These are phyloP conservation scores for Violaceomyces palustris DNA, from an alignment of 1,284 basidiomycete species.

Conservation along the genomic window DNA sequence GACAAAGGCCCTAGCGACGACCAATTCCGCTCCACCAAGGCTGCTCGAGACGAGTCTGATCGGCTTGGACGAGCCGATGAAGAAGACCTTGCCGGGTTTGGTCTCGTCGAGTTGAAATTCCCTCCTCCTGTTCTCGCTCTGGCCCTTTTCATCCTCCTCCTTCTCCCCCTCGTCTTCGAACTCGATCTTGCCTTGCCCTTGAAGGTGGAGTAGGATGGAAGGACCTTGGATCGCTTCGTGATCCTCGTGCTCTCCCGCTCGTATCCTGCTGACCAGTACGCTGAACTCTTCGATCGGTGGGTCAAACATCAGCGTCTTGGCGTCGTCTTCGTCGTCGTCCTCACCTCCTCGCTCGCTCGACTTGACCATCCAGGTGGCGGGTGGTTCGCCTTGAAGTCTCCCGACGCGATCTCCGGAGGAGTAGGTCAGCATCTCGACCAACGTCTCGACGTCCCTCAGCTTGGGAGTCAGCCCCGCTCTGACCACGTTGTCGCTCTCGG, in stretches of 20 bases:
- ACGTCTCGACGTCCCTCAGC: conserved; percentile 82
- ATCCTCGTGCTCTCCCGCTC: conserved; percentile 57
- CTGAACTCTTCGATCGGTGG: conserved; percentile 93
- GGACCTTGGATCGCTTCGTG: conserved; percentile 72
- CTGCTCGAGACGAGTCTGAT: conserved; percentile 60
- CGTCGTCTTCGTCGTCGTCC: too few species aligned
- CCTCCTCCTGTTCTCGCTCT: conserved; percentile 60
- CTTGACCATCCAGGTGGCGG: conserved; percentile 54
- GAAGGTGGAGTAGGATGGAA: conserved; percentile 72
- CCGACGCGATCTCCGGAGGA: conserved; percentile 56
- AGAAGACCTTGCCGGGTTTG: conserved; percentile 65
- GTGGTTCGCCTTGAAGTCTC: conserved; percentile 64
- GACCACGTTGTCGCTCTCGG: conserved; percentile 79
- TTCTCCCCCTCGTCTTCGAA: background rate
- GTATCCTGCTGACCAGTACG: conserved; percentile 66
- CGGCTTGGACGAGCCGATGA: conserved; percentile 70
- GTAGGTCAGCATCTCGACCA: conserved; percentile 85
- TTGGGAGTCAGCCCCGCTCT: conserved; percentile 97
- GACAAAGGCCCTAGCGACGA: too few species aligned
- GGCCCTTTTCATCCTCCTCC: background rate
- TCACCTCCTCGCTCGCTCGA: background rate
- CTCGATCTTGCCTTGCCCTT: conserved; percentile 61
- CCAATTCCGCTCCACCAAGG: too few species aligned
- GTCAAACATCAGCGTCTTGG: conserved; percentile 68
- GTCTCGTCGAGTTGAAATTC: conserved; percentile 4